Evolutionary conservation across 306 rosid genomes (phyloP), one percentile per base, ranked within the genome.

Genomic region (Dalbergia oliveri): DNA sequence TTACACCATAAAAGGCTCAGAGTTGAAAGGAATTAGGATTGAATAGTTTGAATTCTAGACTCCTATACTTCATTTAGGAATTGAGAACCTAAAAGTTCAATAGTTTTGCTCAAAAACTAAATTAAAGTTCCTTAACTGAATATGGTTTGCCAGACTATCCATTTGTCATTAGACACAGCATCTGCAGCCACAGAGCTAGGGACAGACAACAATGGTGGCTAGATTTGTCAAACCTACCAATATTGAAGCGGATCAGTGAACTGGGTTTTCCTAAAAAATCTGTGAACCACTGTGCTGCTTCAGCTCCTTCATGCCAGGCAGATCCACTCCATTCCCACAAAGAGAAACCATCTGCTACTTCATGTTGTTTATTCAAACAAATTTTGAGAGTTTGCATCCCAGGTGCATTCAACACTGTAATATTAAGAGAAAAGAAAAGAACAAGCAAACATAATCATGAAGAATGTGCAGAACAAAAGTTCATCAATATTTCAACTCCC

Each of bases 241-340:
- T 62, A 78, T 93, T 85, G 72, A 94, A 94, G 81, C 97, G 94
- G 75, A 93, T 94, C n/a, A 93, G 85, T 43, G 86, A 85, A 83
- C 90, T 35, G 60, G 97, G 93, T 72, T 91, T 94, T 62, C 91
- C 97, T 21, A 91, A 80, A 82, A 51, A 93, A 47, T 88, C 83
- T 31, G 95, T 84, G 87, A 94, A 93, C 99, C 99, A 94, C 59
- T 73, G 79, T 2, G 97, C 81, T 23, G 97, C 95, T 77, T 79
- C 93, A 43, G 57, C 84, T 79, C 99, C 99, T 86, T 93, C 99
- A 45, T 91, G 92, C 80, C 89, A 82, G 11, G 97, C 99, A 78
- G 97, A 79, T 31, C 97, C 99, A 80, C 87, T 84, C 99, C 99
- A 94, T 63, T 93, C 99, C 99, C 97, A 94, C 34, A 91, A 85